Conservation (phyloP, 169 alveolate genomes). For the Eimeria maxima region DNA sequence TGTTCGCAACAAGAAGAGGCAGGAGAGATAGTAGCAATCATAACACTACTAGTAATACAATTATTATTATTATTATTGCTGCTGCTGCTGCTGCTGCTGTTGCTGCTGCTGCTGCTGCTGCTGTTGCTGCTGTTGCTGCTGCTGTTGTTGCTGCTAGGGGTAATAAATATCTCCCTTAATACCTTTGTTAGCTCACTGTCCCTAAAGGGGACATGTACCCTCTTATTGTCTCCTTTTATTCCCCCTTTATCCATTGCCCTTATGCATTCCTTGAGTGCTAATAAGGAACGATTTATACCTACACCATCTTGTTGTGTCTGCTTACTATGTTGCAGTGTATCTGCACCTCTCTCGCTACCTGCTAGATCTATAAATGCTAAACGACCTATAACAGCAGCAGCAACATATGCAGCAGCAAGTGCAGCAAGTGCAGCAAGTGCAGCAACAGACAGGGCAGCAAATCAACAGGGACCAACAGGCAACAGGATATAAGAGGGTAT, state of each 20-base stretch:
- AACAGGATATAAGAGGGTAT: too few species aligned
- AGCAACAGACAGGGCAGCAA: background rate
- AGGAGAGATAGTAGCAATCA: conserved; percentile 99
- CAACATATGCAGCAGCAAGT: conserved; percentile 15
- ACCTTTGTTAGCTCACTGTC: conserved; percentile 98
- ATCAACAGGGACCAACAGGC: too few species aligned
- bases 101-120: too few species aligned
- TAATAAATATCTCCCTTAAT: conserved; percentile 97
- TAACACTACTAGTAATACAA: too few species aligned
- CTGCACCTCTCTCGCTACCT: conserved; percentile 99
- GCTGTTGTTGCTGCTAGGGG: conserved; percentile 96
- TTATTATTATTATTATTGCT: too few species aligned
- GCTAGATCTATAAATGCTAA: conserved; percentile 99
- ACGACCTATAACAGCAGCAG: conserved; percentile 89
- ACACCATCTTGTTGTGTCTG: conserved; percentile 99
- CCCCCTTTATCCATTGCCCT: conserved; percentile 99
- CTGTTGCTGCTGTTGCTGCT: too few species aligned
- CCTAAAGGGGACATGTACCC: conserved; percentile 99
- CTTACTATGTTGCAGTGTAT: conserved; percentile 97
- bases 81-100: too few species aligned
- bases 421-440: background rate
- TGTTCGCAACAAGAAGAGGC: conserved; percentile 98
- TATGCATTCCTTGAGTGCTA: conserved; percentile 99
- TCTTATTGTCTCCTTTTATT: too few species aligned
- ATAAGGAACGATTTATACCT: conserved; percentile 98